Evolutionary conservation across 768 basidiomycete species (phyloP).

Genomic region (Russula emetica): DNA sequence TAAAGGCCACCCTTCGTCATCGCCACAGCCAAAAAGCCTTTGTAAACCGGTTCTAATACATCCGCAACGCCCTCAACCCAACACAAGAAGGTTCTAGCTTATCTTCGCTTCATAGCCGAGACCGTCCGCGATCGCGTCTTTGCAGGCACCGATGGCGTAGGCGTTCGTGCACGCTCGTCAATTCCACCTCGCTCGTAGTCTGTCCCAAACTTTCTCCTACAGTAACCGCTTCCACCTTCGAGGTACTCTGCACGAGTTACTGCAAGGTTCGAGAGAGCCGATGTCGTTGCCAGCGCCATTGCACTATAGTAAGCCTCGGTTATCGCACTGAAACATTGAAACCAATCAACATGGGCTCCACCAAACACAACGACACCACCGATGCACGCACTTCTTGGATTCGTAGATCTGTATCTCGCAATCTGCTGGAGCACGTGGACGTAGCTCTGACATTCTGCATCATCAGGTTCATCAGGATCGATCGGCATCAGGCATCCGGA

Average conservation of each 20-base stretch:
- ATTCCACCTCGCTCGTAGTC: conserved; percentile 22
- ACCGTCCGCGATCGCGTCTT: conserved; percentile 24
- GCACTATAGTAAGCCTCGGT: conserved; percentile 64
- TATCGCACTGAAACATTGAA: conserved; percentile 46
- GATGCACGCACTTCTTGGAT: conserved; percentile 61
- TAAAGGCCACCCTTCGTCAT: background rate
- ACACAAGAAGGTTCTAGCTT: background rate
- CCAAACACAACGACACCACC: conserved; percentile 5
- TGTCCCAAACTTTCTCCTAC: conserved; percentile 61
- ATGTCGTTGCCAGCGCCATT: conserved; percentile 49
- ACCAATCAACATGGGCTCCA: background rate
- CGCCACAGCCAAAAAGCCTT: background rate
- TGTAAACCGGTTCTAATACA: conserved; percentile 8
- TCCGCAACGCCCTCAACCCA: conserved; percentile 11
- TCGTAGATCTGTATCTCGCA: conserved; percentile 70
- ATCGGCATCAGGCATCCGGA: background rate
- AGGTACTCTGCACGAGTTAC: conserved; percentile 81
- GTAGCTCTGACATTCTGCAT: conserved; percentile 65
- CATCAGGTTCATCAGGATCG: background rate
- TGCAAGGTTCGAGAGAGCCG: conserved; percentile 48
- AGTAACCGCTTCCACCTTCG: conserved; percentile 74
- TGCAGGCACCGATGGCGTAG: conserved; percentile 8
- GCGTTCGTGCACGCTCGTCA: conserved; percentile 13
- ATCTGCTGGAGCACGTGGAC: conserved; percentile 76
- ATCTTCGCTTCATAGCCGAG: conserved; percentile 27